These are phyloP conservation scores for Austroboletus eburneus DNA, from an alignment of 768 basidiomycete genomes.

Conservation along the genomic window DNA sequence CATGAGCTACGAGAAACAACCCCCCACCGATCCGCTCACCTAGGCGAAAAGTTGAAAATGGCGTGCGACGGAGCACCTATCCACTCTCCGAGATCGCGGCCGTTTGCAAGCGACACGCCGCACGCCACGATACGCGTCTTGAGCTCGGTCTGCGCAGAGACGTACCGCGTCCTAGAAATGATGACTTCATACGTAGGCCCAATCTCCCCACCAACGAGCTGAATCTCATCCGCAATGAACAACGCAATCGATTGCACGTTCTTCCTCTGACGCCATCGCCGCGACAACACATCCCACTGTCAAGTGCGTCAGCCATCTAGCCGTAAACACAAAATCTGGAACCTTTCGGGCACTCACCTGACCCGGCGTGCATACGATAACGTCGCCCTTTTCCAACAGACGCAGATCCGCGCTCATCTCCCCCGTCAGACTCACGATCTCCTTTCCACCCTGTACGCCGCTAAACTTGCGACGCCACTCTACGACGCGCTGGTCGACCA, in stretches of 20 bases:
- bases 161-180: constrained; percentile 94
- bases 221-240: constrained; percentile 92
- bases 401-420: constrained; percentile 92
- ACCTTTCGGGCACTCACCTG: constrained; percentile 50
- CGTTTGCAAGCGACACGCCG: constrained; percentile 93
- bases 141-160: constrained; percentile 87
- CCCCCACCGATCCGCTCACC: constrained; percentile 38
- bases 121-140: constrained; percentile 95
- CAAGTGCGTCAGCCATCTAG: constrained; percentile 1
- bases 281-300: constrained; percentile 93
- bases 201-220: constrained; percentile 90
- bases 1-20: constrained; percentile 8
- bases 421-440: constrained; percentile 90
- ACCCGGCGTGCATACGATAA: constrained; percentile 89
- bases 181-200: constrained; percentile 97
- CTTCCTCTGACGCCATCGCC: constrained; percentile 95
- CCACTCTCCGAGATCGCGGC: constrained; percentile 95
- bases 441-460: constrained; percentile 83
- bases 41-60: constrained; percentile 97
- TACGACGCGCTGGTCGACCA: constrained; percentile 85
- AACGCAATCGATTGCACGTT: constrained; percentile 93
- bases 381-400: constrained; percentile 83
- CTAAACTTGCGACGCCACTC: constrained; percentile 91
- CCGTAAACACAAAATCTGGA: neutral
- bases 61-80: constrained; percentile 91